Conservation (phyloP, 495 filamentous ascomycete genomes). For the Hypoxylon fragiforme region DNA sequence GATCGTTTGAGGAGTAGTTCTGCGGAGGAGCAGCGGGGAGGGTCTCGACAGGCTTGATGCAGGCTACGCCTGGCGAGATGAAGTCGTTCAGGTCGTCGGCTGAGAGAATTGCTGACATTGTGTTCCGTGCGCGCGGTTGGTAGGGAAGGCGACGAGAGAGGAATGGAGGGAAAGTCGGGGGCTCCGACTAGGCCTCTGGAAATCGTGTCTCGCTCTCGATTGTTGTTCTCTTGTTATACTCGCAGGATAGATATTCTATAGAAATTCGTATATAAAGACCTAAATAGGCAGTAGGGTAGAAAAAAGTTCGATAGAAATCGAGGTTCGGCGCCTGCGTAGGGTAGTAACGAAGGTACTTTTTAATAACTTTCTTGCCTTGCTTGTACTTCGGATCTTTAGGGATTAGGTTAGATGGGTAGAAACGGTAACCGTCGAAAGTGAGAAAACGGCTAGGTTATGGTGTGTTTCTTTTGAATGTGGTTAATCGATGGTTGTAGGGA, state of each 20-base stretch:
- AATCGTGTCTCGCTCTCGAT: not conserved
- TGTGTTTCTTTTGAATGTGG: too few relatives aligned
- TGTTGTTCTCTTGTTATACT: not conserved
- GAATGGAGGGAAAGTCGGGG: constrained; percentile 6
- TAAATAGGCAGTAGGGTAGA: too few relatives aligned
- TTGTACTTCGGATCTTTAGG: too few relatives aligned
- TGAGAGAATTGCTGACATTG: constrained; percentile 94
- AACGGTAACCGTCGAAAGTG: too few relatives aligned
- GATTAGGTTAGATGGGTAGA: too few relatives aligned
- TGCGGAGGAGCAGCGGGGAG: constrained; percentile 56
- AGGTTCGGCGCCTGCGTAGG: too few relatives aligned
- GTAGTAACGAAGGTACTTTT: too few relatives aligned
- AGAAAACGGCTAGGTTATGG: too few relatives aligned
- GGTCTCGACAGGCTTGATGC: constrained; percentile 95
- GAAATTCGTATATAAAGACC: too few relatives aligned
- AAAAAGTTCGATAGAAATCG: too few relatives aligned
- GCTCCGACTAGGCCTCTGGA: not conserved
- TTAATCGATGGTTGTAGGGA: too few relatives aligned
- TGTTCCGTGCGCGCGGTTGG: constrained; percentile 22
- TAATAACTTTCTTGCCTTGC: too few relatives aligned
- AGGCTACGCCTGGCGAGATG: constrained; percentile 94
- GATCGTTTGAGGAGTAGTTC: constrained; percentile 11
- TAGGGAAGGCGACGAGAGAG: not conserved
- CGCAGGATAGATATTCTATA: not conserved
- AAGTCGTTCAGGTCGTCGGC: constrained; percentile 98